Evolutionary conservation across 805 yeast genomes (phyloP).

Genomic region (Torulaspora microellipsoides): DNA sequence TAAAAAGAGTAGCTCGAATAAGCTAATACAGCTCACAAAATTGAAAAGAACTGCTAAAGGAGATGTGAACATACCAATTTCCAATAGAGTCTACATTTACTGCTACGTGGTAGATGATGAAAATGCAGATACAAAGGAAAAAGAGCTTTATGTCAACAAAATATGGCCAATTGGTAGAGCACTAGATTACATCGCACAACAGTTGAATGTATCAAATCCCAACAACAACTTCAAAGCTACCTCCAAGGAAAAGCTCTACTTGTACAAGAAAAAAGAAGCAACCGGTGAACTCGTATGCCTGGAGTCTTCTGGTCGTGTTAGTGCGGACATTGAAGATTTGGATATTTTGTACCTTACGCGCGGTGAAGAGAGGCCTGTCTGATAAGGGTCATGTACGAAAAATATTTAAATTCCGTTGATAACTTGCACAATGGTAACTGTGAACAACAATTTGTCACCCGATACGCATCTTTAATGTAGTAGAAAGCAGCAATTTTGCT

Average conservation of each 20-base stretch:
- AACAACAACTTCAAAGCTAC: conserved; percentile 17
- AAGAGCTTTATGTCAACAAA: conserved; percentile 26
- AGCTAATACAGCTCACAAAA: conserved; percentile 16
- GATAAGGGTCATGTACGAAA: neutral
- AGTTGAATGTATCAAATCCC: conserved; percentile 22
- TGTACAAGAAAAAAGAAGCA: conserved; percentile 19
- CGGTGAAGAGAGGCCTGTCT: conserved; percentile 14
- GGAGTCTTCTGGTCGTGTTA: conserved; percentile 21
- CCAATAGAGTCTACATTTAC: conserved; percentile 27
- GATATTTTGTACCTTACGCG: conserved; percentile 30
- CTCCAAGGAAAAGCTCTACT: conserved; percentile 22
- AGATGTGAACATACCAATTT: conserved; percentile 24
- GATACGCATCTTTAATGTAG: no score
- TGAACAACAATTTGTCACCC: no score
- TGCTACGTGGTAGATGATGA: conserved; percentile 20
- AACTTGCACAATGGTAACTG: no score
- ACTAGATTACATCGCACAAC: conserved; percentile 29
- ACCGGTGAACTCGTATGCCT: conserved; percentile 5
- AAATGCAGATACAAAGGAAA: conserved; percentile 10
- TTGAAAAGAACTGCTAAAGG: conserved; percentile 26
- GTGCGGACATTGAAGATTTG: conserved; percentile 15
- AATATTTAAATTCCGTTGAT: neutral
- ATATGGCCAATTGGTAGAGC: conserved; percentile 34
- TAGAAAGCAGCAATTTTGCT: no score
- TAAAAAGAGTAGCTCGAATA: conserved; percentile 14